These are phyloP conservation scores for Tricholoma matsutake DNA, from an alignment of 768 basidiomycete genomes.

Conservation along the genomic window DNA sequence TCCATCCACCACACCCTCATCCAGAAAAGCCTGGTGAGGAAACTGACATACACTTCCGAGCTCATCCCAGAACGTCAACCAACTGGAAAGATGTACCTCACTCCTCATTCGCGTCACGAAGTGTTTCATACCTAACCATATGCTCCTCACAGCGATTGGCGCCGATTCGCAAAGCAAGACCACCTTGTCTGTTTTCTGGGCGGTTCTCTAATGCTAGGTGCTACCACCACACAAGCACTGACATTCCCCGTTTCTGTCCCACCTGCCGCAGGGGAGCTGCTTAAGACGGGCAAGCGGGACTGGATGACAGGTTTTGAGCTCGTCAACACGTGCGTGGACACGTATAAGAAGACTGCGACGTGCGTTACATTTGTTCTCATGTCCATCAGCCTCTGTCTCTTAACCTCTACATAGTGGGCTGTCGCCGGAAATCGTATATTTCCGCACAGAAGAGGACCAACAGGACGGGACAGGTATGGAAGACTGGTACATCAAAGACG, in stretches of 20 bases:
- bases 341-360: constrained; percentile 74
- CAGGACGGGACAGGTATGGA: constrained; percentile 30
- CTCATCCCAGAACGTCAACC: constrained; percentile 53
- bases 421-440: constrained; percentile 86
- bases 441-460: constrained; percentile 55
- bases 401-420: constrained; percentile 55
- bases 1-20: constrained; percentile 76
- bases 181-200: constrained; percentile 95
- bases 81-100: constrained; percentile 33
- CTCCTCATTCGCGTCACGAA: neutral
- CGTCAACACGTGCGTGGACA: constrained; percentile 83
- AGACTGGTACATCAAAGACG: constrained; percentile 93
- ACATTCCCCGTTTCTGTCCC: constrained; percentile 56
- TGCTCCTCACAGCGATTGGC: constrained; percentile 54
- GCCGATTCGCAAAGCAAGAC: constrained; percentile 82
- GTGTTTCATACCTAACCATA: neutral
- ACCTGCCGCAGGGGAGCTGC: constrained; percentile 58
- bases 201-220: constrained; percentile 88
- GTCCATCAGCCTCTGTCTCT: neutral
- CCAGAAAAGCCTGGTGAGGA: constrained; percentile 51
- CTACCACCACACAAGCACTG: constrained; percentile 60
- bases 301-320: constrained; percentile 83
- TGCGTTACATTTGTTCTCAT: constrained; percentile 34
- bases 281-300: constrained; percentile 62
- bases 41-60: constrained; percentile 79